These are phyloP conservation scores for Ananas comosus DNA, from an alignment of 176 grass and related monocot species.

Conservation along the genomic window DNA sequence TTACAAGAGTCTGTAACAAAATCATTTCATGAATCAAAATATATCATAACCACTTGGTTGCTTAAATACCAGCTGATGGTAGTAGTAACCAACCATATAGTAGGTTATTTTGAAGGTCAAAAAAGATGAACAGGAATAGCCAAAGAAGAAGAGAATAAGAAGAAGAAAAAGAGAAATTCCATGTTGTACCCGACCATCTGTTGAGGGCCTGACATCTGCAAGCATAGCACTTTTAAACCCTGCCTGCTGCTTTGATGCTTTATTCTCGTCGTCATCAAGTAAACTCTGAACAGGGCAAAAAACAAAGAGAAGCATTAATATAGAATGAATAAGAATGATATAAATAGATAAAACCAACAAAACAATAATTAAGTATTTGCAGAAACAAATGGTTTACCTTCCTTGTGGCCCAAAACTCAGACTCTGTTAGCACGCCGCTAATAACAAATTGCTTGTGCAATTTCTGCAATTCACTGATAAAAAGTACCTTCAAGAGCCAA, in stretches of 20 bases:
- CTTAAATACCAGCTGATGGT: no score
- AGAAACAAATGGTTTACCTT: slow-evolving; percentile 41
- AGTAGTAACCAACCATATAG: no score
- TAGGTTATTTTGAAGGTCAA: no score
- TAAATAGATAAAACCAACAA: background rate
- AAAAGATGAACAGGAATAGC: background rate
- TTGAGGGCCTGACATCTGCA: slow-evolving; percentile 73
- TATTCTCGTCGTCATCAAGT: slow-evolving; percentile 63
- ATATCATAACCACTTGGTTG: background rate
- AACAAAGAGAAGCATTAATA: slow-evolving; percentile 12
- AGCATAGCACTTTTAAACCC: slow-evolving; percentile 94
- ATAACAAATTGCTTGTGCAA: slow-evolving; percentile 91
- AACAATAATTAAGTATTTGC: slow-evolving; percentile 6
- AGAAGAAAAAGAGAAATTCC: slow-evolving; percentile 23
- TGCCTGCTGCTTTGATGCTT: slow-evolving; percentile 57
- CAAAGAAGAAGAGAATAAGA: slow-evolving; percentile 10
- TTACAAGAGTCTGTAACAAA: background rate
- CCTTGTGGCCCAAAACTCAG: slow-evolving; percentile 96
- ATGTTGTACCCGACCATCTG: slow-evolving; percentile 83
- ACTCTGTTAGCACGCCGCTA: slow-evolving; percentile 65
- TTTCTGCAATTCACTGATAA: slow-evolving; percentile 77
- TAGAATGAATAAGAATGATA: slow-evolving; percentile 4
- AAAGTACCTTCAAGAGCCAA: slow-evolving; percentile 14
- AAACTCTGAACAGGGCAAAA: slow-evolving; percentile 50
- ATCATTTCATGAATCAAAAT: slow-evolving; percentile 14